Evolutionary conservation across 106 monocot genomes (phyloP).

Genomic region (Alisma plantagoaquatica): DNA sequence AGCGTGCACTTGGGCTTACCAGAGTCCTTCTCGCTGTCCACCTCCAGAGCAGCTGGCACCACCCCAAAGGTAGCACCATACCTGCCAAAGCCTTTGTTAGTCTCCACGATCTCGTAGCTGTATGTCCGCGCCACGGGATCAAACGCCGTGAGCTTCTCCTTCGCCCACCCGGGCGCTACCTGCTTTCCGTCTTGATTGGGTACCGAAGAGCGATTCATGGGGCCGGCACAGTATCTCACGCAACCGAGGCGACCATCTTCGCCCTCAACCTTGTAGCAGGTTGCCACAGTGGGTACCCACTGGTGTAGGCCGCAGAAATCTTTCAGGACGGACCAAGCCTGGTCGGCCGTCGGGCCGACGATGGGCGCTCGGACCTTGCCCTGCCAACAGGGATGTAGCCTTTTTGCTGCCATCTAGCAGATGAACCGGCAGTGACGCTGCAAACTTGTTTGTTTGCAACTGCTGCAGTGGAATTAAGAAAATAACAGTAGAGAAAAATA

Average conservation of each 20-base stretch:
- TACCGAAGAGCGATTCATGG: not conserved
- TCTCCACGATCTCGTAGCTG: conserved; percentile 6
- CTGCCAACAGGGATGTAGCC: too few relatives aligned
- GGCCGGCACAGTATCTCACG: conserved; percentile 14
- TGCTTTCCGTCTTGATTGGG: not conserved
- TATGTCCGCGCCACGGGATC: not conserved
- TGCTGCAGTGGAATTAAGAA: too few relatives aligned
- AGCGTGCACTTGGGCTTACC: not conserved
- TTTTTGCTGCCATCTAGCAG: too few relatives aligned
- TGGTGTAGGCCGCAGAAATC: conserved; percentile 30
- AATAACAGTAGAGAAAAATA: too few relatives aligned
- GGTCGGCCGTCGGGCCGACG: not conserved
- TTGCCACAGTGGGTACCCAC: conserved; percentile 8
- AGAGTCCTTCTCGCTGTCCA: not conserved
- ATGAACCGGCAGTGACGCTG: too few relatives aligned
- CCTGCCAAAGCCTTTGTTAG: conserved; percentile 11
- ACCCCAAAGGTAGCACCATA: conserved; percentile 1
- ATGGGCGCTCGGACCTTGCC: conserved; percentile 5
- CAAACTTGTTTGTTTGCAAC: too few relatives aligned
- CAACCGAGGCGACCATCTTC: conserved; percentile 12
- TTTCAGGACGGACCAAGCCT: conserved; percentile 16
- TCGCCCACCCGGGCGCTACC: not conserved
- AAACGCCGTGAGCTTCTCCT: conserved; percentile 3
- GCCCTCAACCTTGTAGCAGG: conserved; percentile 12
- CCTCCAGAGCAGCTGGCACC: not conserved